Percentiles rank a stretch among this genome's conserved stretches.
Evolutionary conservation across 371 early-diverging fungal genomes (phyloP).

Genomic region (Saksenaea oblongispora): DNA sequence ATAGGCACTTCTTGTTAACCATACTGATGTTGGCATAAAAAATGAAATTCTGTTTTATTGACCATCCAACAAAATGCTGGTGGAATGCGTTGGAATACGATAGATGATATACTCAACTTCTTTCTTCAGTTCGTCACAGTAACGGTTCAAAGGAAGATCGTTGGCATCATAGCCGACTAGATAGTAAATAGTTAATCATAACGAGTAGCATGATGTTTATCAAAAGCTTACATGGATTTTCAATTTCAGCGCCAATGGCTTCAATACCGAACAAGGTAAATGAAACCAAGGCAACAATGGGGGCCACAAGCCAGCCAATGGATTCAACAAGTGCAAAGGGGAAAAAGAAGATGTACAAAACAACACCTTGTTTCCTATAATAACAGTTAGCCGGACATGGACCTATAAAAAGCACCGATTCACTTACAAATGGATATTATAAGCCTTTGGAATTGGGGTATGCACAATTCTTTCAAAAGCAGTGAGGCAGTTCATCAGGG

Average conservation of each 20-base stretch:
- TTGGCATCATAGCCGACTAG: constrained; percentile 68
- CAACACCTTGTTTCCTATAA: constrained; percentile 65
- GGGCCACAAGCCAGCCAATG: constrained; percentile 56
- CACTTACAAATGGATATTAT: constrained; percentile 69
- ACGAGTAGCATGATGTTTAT: neutral
- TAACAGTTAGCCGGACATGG: neutral
- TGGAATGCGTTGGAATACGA: constrained; percentile 39
- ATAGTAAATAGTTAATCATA: neutral
- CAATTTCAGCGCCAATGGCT: constrained; percentile 57
- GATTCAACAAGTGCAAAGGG: constrained; percentile 70
- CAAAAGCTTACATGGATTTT: constrained; percentile 37
- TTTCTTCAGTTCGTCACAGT: constrained; percentile 39
- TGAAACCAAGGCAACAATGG: constrained; percentile 61
- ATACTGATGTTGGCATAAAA: too few relatives aligned
- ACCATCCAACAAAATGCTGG: constrained; percentile 38
- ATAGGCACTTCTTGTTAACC: too few relatives aligned
- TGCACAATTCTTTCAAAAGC: constrained; percentile 74
- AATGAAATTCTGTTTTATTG: constrained; percentile 19
- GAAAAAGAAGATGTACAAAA: constrained; percentile 66
- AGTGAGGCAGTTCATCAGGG: constrained; percentile 65
- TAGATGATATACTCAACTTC: constrained; percentile 52
- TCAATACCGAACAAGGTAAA: constrained; percentile 81
- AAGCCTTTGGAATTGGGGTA: constrained; percentile 82
- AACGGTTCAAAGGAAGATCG: constrained; percentile 47
- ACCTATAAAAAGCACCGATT: neutral